A percentile compares a stretch with the other conserved stretches of the same genome.
Conservation (phyloP, 305 asterid species). For the Nicotiana rustica region DNA sequence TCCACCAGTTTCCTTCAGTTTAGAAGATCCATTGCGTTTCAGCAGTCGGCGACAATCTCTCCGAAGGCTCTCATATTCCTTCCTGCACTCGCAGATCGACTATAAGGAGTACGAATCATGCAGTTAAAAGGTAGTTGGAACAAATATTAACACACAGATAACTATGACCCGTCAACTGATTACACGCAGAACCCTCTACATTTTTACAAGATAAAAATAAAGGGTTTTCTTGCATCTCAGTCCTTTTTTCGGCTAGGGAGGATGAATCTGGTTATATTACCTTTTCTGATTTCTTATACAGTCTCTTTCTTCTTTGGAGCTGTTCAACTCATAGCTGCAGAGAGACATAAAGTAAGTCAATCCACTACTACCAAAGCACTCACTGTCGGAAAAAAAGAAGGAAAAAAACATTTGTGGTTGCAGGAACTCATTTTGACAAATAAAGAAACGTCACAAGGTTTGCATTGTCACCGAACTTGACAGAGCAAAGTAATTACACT, state of each 20-base stretch:
- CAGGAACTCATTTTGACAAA: slow-evolving; percentile 22
- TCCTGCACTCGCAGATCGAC: slow-evolving; percentile 56
- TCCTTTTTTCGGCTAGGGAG: background rate
- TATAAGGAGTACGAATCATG: slow-evolving; percentile 19
- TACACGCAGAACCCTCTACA: background rate
- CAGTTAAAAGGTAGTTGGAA: slow-evolving; percentile 13
- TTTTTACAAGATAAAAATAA: slow-evolving; percentile 26
- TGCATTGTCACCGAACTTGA: background rate
- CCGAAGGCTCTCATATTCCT: slow-evolving; percentile 83
- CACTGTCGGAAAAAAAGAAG: background rate
- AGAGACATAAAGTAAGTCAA: slow-evolving; percentile 8
- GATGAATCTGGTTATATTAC: slow-evolving; percentile 28
- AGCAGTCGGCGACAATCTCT: slow-evolving; percentile 68
- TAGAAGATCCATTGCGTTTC: slow-evolving; percentile 49
- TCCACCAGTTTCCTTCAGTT: slow-evolving; percentile 52
- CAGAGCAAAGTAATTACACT: background rate
- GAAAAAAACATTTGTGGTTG: background rate
- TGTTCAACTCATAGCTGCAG: slow-evolving; percentile 46
- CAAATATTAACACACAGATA: slow-evolving; percentile 26
- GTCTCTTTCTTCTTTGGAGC: slow-evolving; percentile 46
- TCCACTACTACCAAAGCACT: background rate
- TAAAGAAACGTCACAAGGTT: background rate
- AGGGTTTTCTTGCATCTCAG: background rate
- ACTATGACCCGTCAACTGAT: slow-evolving; percentile 2
- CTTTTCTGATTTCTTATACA: slow-evolving; percentile 40